Percentiles rank a stretch among this genome's conserved stretches.
Conservation (phyloP, 169 alveolate genomes). For the Plasmodium gonderi region DNA sequence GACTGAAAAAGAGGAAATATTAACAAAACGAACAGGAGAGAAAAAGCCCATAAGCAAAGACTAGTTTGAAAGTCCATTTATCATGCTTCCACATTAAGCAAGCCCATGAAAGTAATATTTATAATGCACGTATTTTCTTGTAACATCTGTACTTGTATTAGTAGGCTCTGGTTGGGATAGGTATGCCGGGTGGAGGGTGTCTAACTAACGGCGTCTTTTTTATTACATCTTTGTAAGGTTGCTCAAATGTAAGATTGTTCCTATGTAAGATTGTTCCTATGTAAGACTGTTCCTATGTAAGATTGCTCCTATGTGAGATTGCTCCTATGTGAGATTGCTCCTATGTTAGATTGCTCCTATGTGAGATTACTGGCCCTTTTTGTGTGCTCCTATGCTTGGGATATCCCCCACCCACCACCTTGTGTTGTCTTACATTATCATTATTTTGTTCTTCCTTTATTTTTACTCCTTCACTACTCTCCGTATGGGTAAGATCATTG, state of each 20-base stretch:
- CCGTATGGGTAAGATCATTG: constrained; percentile 56
- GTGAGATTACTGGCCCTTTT: not conserved
- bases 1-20: not conserved
- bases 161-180: not conserved
- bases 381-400: not conserved
- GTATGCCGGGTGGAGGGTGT: not conserved
- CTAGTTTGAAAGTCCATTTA: no score
- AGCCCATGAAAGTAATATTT: no score
- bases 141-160: not conserved
- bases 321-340: no score
- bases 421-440: not conserved
- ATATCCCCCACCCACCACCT: not conserved
- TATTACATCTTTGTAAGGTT: not conserved
- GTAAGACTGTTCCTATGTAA: no score
- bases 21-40: not conserved
- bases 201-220: not conserved
- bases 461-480: constrained; percentile 8
- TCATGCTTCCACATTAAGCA: no score
- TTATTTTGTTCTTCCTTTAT: not conserved
- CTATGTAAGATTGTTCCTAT: no score
- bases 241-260: no score
- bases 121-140: not conserved
- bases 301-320: no score
- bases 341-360: no score
- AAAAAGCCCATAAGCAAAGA: not conserved